These are phyloP conservation scores for Lichtheimia ramosa DNA, from an alignment of 371 early-diverging fungal species.

Conservation along the genomic window DNA sequence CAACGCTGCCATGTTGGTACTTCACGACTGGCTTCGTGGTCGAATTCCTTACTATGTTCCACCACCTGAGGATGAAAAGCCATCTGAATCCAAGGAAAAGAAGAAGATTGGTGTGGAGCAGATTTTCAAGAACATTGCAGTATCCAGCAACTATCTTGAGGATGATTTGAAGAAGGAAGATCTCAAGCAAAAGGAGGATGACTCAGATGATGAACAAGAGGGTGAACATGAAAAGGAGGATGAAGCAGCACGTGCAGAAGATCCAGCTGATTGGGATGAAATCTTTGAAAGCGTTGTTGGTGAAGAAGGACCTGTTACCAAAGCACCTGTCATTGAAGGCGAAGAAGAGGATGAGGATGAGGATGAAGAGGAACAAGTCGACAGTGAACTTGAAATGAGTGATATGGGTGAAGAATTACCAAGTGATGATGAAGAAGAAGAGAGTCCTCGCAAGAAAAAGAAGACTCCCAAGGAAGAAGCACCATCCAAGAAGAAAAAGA, in stretches of 20 bases:
- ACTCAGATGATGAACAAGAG: slow-evolving; percentile 42
- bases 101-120: slow-evolving; percentile 69
- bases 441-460: slow-evolving; percentile 27
- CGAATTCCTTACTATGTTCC: slow-evolving; percentile 95
- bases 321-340: slow-evolving; percentile 29
- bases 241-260: slow-evolving; percentile 35
- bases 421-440: slow-evolving; percentile 33
- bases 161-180: slow-evolving; percentile 73
- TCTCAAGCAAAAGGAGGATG: slow-evolving; percentile 47
- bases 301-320: slow-evolving; percentile 57
- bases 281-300: slow-evolving; percentile 82
- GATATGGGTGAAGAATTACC: slow-evolving; percentile 41
- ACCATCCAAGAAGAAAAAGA: slow-evolving; percentile 28
- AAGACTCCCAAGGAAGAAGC: slow-evolving; percentile 30
- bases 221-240: slow-evolving; percentile 45
- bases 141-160: slow-evolving; percentile 72
- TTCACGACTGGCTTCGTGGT: slow-evolving; percentile 99
- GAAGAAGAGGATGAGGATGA: slow-evolving; percentile 21
- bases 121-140: slow-evolving; percentile 81
- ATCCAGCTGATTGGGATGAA: slow-evolving; percentile 85
- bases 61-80: slow-evolving; percentile 69
- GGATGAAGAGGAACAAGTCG: slow-evolving; percentile 54
- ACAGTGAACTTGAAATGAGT: slow-evolving; percentile 60
- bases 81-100: slow-evolving; percentile 29
- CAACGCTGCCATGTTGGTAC: slow-evolving; percentile 95